Conservation (phyloP, 2,329 filamentous ascomycete species). For the Exophiala viscosa region DNA sequence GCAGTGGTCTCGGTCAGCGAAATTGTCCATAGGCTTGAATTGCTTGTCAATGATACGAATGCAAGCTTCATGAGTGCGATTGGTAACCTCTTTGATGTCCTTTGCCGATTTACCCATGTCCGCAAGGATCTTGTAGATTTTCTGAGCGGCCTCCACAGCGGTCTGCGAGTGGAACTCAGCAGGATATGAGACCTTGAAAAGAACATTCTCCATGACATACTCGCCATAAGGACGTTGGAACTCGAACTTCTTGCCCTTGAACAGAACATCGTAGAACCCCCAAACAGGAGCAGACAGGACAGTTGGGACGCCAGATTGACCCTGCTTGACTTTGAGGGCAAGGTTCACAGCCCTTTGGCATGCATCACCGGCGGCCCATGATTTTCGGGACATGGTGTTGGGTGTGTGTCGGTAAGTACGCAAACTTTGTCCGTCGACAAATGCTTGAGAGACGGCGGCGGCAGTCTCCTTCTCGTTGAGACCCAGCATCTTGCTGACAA, state of each 20-base stretch:
- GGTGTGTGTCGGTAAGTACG: slow-evolving; percentile 96
- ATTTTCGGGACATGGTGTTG: slow-evolving; percentile 99
- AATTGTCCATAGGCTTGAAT: slow-evolving; percentile 99
- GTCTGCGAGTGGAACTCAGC: slow-evolving; percentile 77
- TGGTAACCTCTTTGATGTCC: slow-evolving; percentile 89
- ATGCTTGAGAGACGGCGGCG: slow-evolving; percentile 93
- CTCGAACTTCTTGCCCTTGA: slow-evolving; percentile 91
- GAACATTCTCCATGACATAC: slow-evolving; percentile 99
- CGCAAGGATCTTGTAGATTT: slow-evolving; percentile 78
- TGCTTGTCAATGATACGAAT: slow-evolving; percentile 99
- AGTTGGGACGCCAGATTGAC: slow-evolving; percentile 85
- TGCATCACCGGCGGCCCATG: slow-evolving; percentile 96
- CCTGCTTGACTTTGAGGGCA: slow-evolving; percentile 83
- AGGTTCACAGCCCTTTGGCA: slow-evolving; percentile 94
- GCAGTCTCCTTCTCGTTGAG: slow-evolving; percentile 85
- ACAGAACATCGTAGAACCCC: slow-evolving; percentile 98
- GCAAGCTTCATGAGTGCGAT: slow-evolving; percentile 97
- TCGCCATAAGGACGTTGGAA: slow-evolving; percentile 96
- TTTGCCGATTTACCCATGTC: slow-evolving; percentile 82
- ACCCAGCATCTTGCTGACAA: slow-evolving; percentile 92
- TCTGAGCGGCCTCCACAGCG: slow-evolving; percentile 89
- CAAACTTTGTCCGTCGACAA: slow-evolving; percentile 93
- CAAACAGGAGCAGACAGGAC: slow-evolving; percentile 88
- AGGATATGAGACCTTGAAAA: slow-evolving; percentile 99
- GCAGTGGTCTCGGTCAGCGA: slow-evolving; percentile 98